Evolutionary conservation across 257 asterid species (phyloP), one percentile per base, ranked within the genome.

Genomic region (Verbascum thapsus): DNA sequence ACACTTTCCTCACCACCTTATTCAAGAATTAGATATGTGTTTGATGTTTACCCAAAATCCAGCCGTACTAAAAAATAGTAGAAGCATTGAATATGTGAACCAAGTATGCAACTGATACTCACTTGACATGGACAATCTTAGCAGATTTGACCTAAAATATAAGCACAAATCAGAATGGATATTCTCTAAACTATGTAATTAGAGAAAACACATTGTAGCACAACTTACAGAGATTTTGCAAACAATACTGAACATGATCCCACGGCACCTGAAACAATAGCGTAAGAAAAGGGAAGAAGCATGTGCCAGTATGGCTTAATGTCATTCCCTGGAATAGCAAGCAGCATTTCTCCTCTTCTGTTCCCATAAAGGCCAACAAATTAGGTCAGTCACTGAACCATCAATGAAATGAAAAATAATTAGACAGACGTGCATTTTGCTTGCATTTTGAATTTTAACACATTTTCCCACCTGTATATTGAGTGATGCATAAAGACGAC

Each of bases 191-290:
- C 44, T 48, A 50, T 10, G 64, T 58, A 52, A 60, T 57, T 42
- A 8, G 66, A 45, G 55, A 70, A 60, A 45, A 74, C 67, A 53
- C 54, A 64, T 10, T 58, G 16, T 8, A 47, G 35, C 65, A 66
- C 39, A 61, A 81, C 96, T 73, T 78, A 91, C 96, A 91, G 82
- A 69, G 96, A 91, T 76, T 91, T 88, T 17, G 96, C 98, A 83
- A 88, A 91, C 80, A 91, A 75, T 44, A 88, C 96, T 16, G 95
- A 91, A 71, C 96, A 91, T 60, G 96, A 91, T 45, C 98, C 98
- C 44, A 86, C 94, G 60, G 96, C 95, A 54, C 98, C 98, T 49
- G 98, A 91, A 74, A 88, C 98, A 70, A 91, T 74, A 69, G 98
- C 96, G 81, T 88, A 91, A 51, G 95, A 86, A 73, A 88, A 76